These are phyloP conservation scores for Entoloma clypeatum DNA, from an alignment of 1,284 basidiomycete species.

Conservation along the genomic window DNA sequence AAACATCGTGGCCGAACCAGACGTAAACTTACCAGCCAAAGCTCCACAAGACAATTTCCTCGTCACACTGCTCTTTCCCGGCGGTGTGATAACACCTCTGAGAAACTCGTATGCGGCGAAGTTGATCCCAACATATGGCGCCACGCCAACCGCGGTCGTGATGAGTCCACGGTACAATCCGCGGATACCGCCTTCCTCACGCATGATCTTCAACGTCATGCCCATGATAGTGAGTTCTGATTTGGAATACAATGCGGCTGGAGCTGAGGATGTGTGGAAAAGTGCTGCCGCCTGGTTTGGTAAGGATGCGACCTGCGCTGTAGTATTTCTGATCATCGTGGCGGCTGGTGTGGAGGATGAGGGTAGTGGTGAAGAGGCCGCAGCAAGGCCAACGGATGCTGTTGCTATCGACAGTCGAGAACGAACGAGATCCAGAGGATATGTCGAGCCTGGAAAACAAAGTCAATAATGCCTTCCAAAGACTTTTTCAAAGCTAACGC, in stretches of 20 bases:
- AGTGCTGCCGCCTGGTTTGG: conserved; percentile 35
- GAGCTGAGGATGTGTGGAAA: conserved; percentile 49
- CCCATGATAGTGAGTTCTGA: conserved; percentile 76
- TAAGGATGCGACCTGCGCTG: conserved; percentile 13
- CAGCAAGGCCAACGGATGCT: conserved; percentile 54
- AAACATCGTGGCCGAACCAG: too few relatives aligned
- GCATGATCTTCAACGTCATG: conserved; percentile 87
- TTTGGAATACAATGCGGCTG: conserved; percentile 38
- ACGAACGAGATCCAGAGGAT: conserved; percentile 90
- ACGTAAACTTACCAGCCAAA: conserved; percentile 53
- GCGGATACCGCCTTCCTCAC: conserved; percentile 85
- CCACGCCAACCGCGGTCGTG: conserved; percentile 88
- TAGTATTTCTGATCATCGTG: conserved; percentile 8
- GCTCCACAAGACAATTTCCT: conserved; percentile 76
- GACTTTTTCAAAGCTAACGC: conserved; percentile 27
- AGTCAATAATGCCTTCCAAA: not conserved
- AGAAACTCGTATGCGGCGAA: conserved; percentile 79
- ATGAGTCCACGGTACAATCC: conserved; percentile 87
- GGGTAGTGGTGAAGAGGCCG: conserved; percentile 17
- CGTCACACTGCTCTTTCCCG: conserved; percentile 59
- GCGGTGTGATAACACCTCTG: conserved; percentile 70
- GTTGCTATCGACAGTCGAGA: conserved; percentile 93
- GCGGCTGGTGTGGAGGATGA: conserved; percentile 14
- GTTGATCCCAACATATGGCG: conserved; percentile 89
- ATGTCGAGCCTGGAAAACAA: conserved; percentile 67